Evolutionary conservation across 495 filamentous ascomycete genomes (phyloP), one percentile per base, ranked within the genome.

Genomic region (Apodospora peruviana): DNA sequence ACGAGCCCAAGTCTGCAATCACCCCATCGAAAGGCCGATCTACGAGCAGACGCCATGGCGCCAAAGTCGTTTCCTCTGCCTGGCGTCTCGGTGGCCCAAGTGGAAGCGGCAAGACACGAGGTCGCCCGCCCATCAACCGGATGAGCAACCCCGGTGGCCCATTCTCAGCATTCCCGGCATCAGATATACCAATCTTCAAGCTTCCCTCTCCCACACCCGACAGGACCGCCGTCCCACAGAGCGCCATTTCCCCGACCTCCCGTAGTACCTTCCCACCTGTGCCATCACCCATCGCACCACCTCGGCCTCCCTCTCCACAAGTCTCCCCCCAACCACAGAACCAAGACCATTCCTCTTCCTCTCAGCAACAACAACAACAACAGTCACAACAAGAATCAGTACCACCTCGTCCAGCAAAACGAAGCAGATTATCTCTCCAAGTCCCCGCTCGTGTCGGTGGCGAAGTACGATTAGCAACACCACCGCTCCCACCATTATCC

Each of bases 51-150:
- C 80, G 90, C n/a, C 90, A 96, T 61, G 91, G 91, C 0, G 90
- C 93, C 0, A 76, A 76, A 53, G 89, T 87, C 2, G 91, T 98
- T 2, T 98, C 93, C 5, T 96, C 91, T 20, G 93, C 93, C 11
- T 98, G 93, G 93, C 81, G 87, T 17, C 86, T 79, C 45, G 82
- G 78, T 38, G 81, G 78, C 4, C 77, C 78, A 23, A 74, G 81
- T 19, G 69, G 81, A 2, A 81, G 74, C 8, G 88, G 89, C 4
- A 95, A 93, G 57, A 69, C 88, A 14, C 73, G 93, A 38, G 93
- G 93, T 9, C 72, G 93, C 49, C 93, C 93, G 45, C 90, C 91
- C 2, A 89, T 82, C 52, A 88, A 86, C 62, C 81, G 88, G 3
- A 50, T 51, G 18, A 49, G 43, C 14, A 74, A 85, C 12, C 77